phyloP scores from a whole-genome alignment of 176 grass and related monocot species.

The Rhipidocladum racemiflorum region DNA sequence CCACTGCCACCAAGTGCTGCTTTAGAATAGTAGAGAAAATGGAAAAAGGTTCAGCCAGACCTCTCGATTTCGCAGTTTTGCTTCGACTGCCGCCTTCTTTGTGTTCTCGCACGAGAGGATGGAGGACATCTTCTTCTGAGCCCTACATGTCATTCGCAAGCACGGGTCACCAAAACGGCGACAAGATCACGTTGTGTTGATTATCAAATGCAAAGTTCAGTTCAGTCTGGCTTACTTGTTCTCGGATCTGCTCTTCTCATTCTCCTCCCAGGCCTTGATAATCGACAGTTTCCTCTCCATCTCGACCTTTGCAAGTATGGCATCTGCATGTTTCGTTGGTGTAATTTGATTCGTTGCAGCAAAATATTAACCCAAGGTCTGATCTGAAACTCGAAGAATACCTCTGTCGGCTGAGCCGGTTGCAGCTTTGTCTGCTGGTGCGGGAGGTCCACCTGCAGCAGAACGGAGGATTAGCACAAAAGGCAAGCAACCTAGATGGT shows the following conservation, averaged over 20 bases:
- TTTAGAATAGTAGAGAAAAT: too few species aligned
- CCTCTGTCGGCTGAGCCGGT: slow-evolving; percentile 29
- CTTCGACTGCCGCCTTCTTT: slow-evolving; percentile 36
- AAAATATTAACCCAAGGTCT: too few species aligned
- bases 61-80: slow-evolving; percentile 44
- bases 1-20: too few species aligned
- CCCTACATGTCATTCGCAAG: slow-evolving; percentile 16
- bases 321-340: slow-evolving; percentile 17
- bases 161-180: not conserved
- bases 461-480: not conserved
- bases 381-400: not conserved
- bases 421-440: not conserved
- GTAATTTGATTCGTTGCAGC: not conserved
- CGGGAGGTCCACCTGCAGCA: slow-evolving; percentile 21
- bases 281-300: slow-evolving; percentile 51
- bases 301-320: slow-evolving; percentile 44
- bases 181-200: not conserved
- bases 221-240: slow-evolving; percentile 42
- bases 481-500: too few species aligned
- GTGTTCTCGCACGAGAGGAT: slow-evolving; percentile 55
- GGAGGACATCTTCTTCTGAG: slow-evolving; percentile 47
- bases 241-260: slow-evolving; percentile 47
- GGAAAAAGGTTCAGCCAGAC: slow-evolving; percentile 10
- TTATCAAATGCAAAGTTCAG: not conserved
- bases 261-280: slow-evolving; percentile 66